phyloP scores from a whole-genome alignment of 495 filamentous ascomycete genomes.

The Ramalina intermedia region DNA sequence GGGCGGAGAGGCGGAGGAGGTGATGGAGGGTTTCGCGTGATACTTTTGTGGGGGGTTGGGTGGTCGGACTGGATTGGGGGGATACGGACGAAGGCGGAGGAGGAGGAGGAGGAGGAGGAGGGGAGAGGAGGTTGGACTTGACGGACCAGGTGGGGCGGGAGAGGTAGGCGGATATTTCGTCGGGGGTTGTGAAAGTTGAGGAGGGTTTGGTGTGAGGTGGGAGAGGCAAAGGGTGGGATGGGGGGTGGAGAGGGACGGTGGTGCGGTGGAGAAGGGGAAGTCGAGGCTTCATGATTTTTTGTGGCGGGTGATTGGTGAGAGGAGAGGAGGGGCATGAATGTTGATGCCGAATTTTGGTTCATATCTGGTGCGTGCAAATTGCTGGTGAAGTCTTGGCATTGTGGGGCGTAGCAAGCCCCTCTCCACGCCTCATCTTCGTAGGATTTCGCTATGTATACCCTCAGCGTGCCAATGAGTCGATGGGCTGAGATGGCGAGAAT shows the following conservation, averaged over 20 bases:
- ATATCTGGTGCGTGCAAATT: no score
- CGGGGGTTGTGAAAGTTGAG: neutral
- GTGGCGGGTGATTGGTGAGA: neutral
- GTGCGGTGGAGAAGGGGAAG: neutral
- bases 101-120: conserved; percentile 15
- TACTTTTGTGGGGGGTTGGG: no score
- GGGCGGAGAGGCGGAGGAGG: conserved; percentile 79
- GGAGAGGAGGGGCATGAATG: no score
- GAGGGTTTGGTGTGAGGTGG: neutral
- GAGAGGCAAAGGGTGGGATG: neutral
- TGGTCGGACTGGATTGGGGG: no score
- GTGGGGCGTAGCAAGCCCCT: no score
- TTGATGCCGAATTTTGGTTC: no score
- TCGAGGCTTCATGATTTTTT: neutral
- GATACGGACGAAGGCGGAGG: neutral
- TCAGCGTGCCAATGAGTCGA: no score
- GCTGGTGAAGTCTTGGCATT: no score
- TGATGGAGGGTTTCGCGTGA: conserved; percentile 66
- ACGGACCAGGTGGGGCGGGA: conserved; percentile 76
- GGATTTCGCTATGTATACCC: no score
- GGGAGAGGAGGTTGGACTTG: conserved; percentile 51
- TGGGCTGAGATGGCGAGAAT: no score
- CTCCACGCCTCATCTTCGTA: no score
- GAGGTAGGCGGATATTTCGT: conserved; percentile 43
- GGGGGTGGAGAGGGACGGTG: neutral